Percentiles rank a stretch among this genome's conserved stretches.
Conservation (phyloP, 2,329 filamentous ascomycete species). For the Sphaerulina vaccinii region DNA sequence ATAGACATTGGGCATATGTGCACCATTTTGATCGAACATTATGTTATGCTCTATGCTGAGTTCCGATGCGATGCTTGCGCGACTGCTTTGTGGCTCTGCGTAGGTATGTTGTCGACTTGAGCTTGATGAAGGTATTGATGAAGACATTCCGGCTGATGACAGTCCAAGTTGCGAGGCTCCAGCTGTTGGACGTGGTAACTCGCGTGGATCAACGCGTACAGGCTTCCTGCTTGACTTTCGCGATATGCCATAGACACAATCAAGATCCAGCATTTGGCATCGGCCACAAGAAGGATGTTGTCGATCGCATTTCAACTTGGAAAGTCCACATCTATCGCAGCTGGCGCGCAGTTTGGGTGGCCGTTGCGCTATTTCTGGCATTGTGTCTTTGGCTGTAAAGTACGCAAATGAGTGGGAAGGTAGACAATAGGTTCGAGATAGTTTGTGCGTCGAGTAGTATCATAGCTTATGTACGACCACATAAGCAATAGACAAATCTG, state of each 20-base stretch:
- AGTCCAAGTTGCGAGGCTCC: too few relatives aligned
- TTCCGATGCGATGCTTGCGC: background rate
- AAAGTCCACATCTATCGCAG: constrained; percentile 2
- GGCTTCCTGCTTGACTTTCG: background rate
- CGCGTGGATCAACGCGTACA: background rate
- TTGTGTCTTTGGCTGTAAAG: too few relatives aligned
- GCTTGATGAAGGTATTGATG: background rate
- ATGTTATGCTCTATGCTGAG: background rate
- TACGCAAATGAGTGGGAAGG: too few relatives aligned
- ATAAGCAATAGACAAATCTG: too few relatives aligned
- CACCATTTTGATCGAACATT: background rate
- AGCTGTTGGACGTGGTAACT: background rate
- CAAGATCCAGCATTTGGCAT: background rate
- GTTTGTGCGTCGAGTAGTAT: too few relatives aligned
- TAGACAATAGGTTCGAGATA: too few relatives aligned
- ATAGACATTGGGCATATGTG: background rate
- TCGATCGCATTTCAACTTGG: background rate
- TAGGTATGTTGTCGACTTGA: background rate
- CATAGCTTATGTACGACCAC: too few relatives aligned
- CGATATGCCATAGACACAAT: background rate
- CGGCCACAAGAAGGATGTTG: background rate
- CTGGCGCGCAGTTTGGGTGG: constrained; percentile 2
- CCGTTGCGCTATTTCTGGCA: background rate
- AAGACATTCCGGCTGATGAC: too few relatives aligned
- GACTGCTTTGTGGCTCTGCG: background rate